phyloP scores from a whole-genome alignment of 2,329 filamentous ascomycete genomes.

The Paraphaeosphaeria sporulosa region DNA sequence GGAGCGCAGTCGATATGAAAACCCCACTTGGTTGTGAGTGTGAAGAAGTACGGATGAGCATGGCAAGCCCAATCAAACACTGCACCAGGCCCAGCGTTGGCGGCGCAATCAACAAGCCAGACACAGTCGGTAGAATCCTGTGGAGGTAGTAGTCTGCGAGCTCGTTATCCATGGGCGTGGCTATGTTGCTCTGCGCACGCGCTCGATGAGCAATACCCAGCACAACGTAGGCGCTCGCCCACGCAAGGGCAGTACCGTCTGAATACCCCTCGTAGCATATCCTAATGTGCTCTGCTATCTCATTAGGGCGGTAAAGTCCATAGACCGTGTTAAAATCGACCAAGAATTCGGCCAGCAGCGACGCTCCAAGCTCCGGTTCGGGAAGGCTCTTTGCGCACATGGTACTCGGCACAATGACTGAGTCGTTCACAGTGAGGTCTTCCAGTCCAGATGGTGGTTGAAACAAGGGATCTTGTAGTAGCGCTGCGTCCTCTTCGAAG shows the following conservation, averaged over 20 bases:
- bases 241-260: slow-evolving; percentile 33
- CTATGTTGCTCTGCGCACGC: slow-evolving; percentile 32
- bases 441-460: slow-evolving; percentile 6
- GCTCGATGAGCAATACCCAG: slow-evolving; percentile 36
- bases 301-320: slow-evolving; percentile 31
- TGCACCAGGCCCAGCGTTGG: slow-evolving; percentile 32
- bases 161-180: slow-evolving; percentile 27
- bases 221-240: slow-evolving; percentile 33
- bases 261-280: slow-evolving; percentile 32
- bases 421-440: slow-evolving; percentile 1
- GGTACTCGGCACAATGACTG: not conserved
- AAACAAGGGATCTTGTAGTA: slow-evolving; percentile 23
- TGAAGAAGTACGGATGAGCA: slow-evolving; percentile 24
- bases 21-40: slow-evolving; percentile 24
- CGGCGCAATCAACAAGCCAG: slow-evolving; percentile 25
- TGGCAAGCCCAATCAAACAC: slow-evolving; percentile 29
- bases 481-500: slow-evolving; percentile 25
- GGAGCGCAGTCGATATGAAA: slow-evolving; percentile 33
- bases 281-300: slow-evolving; percentile 32
- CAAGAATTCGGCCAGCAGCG: slow-evolving; percentile 33
- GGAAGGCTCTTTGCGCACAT: slow-evolving; percentile 31
- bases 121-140: slow-evolving; percentile 22
- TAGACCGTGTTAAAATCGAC: slow-evolving; percentile 35
- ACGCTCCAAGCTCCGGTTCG: slow-evolving; percentile 31
- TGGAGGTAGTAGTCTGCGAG: slow-evolving; percentile 32